A percentile compares a stretch with the other conserved stretches of the same genome.
Conservation (phyloP, 768 basidiomycete species). For the Termitomyces sp. region DNA sequence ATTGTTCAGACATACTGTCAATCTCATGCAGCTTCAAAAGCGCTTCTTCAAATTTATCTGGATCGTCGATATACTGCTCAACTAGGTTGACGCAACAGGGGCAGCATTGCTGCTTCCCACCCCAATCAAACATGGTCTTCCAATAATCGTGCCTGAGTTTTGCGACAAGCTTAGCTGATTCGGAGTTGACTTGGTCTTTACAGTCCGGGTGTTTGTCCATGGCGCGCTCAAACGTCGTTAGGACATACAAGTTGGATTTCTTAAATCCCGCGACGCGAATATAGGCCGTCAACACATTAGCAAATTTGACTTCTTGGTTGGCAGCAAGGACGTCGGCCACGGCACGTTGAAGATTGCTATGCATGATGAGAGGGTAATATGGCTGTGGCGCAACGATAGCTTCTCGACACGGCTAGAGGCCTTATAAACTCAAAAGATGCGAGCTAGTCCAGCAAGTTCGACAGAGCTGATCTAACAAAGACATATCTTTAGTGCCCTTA, state of each 20-base stretch:
- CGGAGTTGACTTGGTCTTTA: constrained; percentile 10
- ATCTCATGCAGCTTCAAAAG: neutral
- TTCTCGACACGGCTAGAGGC: neutral
- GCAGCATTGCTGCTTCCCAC: constrained; percentile 11
- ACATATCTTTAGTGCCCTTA: too few relatives aligned
- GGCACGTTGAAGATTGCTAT: constrained; percentile 18
- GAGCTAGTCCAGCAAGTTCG: neutral
- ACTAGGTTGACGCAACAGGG: constrained; percentile 15
- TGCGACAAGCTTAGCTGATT: constrained; percentile 11
- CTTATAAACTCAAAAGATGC: neutral
- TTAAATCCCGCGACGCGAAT: constrained; percentile 13
- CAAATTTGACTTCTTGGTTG: constrained; percentile 14
- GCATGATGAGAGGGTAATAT: constrained; percentile 3
- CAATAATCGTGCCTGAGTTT: constrained; percentile 15
- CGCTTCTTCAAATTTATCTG: constrained; percentile 7
- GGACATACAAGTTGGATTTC: constrained; percentile 5
- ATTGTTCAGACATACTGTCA: neutral
- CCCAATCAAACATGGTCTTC: constrained; percentile 13
- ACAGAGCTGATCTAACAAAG: neutral
- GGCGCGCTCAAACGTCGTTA: constrained; percentile 14
- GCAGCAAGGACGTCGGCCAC: constrained; percentile 15
- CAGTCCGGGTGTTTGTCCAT: constrained; percentile 16
- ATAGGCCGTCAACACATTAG: constrained; percentile 16
- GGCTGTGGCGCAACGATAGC: neutral
- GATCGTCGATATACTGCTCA: constrained; percentile 9